Conservation (phyloP, 345 rosid genomes). For the Boechera divaricarpa region DNA sequence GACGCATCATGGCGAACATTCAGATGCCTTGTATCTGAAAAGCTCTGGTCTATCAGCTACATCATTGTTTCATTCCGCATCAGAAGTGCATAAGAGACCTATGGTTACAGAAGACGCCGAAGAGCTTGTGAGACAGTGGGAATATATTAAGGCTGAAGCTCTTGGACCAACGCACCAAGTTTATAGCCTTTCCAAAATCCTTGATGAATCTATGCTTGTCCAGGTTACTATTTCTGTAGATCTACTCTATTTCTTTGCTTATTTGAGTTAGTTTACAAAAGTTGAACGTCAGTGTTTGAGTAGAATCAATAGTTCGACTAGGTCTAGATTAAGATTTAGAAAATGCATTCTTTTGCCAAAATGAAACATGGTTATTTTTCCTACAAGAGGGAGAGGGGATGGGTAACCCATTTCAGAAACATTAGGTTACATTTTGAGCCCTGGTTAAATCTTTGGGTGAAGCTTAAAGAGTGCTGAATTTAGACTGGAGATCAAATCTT, state of each 20-base stretch:
- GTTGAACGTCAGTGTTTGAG: conserved; percentile 1
- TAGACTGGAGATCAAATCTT: not conserved
- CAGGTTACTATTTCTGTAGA: conserved; percentile 58
- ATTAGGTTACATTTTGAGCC: conserved; percentile 11
- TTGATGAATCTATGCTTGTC: conserved; percentile 88
- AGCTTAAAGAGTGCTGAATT: not conserved
- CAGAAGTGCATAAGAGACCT: conserved; percentile 52
- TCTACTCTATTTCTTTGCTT: conserved; percentile 23
- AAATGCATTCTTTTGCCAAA: not conserved
- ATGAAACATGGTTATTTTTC: conserved; percentile 6
- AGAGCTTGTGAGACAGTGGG: conserved; percentile 90
- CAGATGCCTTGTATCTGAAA: conserved; percentile 46
- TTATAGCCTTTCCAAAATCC: conserved; percentile 68
- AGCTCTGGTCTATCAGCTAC: conserved; percentile 54
- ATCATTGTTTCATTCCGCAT: conserved; percentile 50
- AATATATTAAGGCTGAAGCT: conserved; percentile 88
- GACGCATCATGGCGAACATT: conserved; percentile 48
- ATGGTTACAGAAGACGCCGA: conserved; percentile 93
- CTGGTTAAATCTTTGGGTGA: not conserved
- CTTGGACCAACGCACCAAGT: conserved; percentile 78
- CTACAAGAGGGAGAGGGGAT: not conserved
- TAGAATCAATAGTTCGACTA: not conserved
- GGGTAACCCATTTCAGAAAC: conserved; percentile 14
- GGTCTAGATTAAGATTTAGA: not conserved
- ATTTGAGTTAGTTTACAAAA: not conserved